A percentile compares a stretch with the other conserved stretches of the same genome.
These are phyloP conservation scores for Lasiosphaeriaceae sp. DNA, from an alignment of 495 filamentous ascomycete genomes.

Conservation along the genomic window DNA sequence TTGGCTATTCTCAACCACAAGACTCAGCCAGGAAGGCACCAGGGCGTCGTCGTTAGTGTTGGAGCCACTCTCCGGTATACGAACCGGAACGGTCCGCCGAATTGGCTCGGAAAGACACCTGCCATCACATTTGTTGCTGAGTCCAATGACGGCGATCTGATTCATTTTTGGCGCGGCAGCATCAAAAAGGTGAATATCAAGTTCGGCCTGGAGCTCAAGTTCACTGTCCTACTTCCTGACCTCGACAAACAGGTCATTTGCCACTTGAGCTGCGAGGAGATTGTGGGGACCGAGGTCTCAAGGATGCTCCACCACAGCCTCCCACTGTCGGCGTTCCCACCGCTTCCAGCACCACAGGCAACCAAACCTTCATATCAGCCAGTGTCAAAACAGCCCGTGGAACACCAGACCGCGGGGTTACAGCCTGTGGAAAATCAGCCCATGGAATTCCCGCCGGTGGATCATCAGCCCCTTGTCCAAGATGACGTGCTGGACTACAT, in stretches of 20 bases:
- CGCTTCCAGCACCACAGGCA: neutral
- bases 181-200: constrained; percentile 59
- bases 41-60: constrained; percentile 53
- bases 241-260: constrained; percentile 60
- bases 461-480: no score
- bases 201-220: constrained; percentile 53
- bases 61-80: constrained; percentile 67
- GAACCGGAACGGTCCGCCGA: constrained; percentile 60
- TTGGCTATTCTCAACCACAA: constrained; percentile 28
- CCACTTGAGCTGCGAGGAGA: constrained; percentile 82
- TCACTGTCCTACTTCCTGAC: constrained; percentile 55
- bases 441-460: no score
- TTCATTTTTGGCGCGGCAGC: constrained; percentile 75
- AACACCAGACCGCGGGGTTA: no score
- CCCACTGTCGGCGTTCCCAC: constrained; percentile 50
- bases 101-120: constrained; percentile 59
- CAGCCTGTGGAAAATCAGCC: no score
- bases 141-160: constrained; percentile 65
- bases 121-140: constrained; percentile 74
- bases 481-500: constrained; percentile 17
- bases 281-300: constrained; percentile 73
- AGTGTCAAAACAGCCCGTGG: no score
- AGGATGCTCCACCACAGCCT: constrained; percentile 61
- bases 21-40: constrained; percentile 12
- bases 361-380: neutral